Evolutionary conservation across 768 basidiomycete species (phyloP).

Genomic region (Suillus ampliporus): DNA sequence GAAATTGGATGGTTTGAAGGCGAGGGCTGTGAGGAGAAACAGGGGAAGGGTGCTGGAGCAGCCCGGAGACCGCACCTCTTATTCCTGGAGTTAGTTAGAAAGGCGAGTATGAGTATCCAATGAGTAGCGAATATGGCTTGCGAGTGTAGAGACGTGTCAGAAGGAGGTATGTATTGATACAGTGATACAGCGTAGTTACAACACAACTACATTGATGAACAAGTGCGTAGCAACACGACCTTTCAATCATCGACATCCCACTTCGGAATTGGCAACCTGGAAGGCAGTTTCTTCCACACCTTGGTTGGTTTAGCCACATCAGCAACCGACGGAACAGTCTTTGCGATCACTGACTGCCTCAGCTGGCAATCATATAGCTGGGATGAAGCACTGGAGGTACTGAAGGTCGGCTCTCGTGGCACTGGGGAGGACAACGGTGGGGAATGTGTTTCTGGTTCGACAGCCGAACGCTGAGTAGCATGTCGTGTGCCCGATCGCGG

Average conservation of each 20-base stretch:
- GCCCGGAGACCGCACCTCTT: background rate
- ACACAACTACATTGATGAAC: background rate
- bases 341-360: background rate
- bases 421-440: no score
- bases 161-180: background rate
- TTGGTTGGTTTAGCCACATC: background rate
- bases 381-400: background rate
- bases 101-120: background rate
- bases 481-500: background rate
- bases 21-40: no score
- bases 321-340: background rate
- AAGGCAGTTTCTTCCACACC: conserved; percentile 34
- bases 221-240: background rate
- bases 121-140: background rate
- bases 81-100: background rate
- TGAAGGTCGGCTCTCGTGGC: background rate
- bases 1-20: conserved; percentile 87
- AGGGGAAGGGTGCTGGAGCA: conserved; percentile 1
- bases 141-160: no score
- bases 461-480: background rate
- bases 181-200: no score
- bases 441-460: background rate
- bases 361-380: background rate
- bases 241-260: conserved; percentile 26
- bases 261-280: conserved; percentile 37